Percentiles rank a stretch among this genome's conserved stretches.
These are phyloP conservation scores for Crithidia acanthocephali DNA, from an alignment of 208 protist genomes.

Conservation along the genomic window DNA sequence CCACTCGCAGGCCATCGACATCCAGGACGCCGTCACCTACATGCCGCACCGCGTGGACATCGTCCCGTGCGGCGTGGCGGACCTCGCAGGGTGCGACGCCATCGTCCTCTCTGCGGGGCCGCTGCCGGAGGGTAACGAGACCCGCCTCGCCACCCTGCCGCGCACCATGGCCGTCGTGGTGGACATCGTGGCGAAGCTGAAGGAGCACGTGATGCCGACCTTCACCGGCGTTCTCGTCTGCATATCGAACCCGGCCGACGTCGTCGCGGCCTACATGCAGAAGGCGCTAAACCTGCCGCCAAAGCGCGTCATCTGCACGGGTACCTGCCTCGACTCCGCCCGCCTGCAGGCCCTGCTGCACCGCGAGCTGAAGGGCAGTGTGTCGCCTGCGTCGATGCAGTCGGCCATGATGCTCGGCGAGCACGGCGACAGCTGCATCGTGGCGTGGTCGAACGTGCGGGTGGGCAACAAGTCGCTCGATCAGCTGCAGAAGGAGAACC, in stretches of 20 bases:
- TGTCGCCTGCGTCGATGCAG: conserved; percentile 41
- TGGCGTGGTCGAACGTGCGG: conserved; percentile 42
- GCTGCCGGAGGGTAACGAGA: conserved; percentile 36
- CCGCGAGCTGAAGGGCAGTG: conserved; percentile 35
- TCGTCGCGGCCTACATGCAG: conserved; percentile 48
- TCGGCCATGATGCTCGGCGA: conserved; percentile 62
- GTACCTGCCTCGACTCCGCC: conserved; percentile 50
- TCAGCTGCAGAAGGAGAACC: conserved; percentile 43
- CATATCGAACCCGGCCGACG: conserved; percentile 54
- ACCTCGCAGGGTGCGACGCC: conserved; percentile 40
- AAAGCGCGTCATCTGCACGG: conserved; percentile 51
- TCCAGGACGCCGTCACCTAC: conserved; percentile 50
- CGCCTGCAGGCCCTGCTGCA: conserved; percentile 44
- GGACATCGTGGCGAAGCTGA: conserved; percentile 37
- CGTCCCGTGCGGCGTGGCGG: conserved; percentile 25
- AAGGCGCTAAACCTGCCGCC: conserved; percentile 39
- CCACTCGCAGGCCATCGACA: conserved; percentile 42
- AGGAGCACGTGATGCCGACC: conserved; percentile 34
- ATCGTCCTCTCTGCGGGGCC: conserved; percentile 49
- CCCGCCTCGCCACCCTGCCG: conserved; percentile 42
- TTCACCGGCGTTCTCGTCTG: conserved; percentile 46
- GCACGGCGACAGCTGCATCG: conserved; percentile 56
- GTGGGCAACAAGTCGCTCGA: conserved; percentile 46
- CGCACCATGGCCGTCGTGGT: conserved; percentile 44
- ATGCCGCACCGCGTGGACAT: conserved; percentile 42